These are phyloP conservation scores for Verticillium nonalfalfae DNA, from an alignment of 2,329 filamentous ascomycete genomes.

Conservation along the genomic window DNA sequence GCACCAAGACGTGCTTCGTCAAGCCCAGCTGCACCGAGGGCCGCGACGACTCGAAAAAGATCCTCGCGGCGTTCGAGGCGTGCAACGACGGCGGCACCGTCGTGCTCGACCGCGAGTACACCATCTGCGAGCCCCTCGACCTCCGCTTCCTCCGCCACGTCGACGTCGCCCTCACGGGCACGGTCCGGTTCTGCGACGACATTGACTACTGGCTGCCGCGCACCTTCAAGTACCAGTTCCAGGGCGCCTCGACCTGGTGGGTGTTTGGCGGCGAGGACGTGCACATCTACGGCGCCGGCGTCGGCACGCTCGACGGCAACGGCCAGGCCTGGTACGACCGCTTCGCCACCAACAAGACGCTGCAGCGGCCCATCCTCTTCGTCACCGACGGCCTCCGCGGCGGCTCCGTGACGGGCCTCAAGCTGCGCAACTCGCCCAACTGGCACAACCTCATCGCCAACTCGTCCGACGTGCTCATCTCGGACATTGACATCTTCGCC, in stretches of 20 bases:
- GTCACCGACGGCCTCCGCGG: conserved; percentile 50
- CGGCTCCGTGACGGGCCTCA: conserved; percentile 52
- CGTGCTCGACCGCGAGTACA: conserved; percentile 53
- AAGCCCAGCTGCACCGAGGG: conserved; percentile 19
- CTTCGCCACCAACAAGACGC: conserved; percentile 48
- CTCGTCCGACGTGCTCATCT: conserved; percentile 56
- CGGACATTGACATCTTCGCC: conserved; percentile 54
- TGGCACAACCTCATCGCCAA: conserved; percentile 56
- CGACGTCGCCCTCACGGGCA: conserved; percentile 51
- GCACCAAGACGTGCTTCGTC: conserved; percentile 18
- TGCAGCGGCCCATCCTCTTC: conserved; percentile 52
- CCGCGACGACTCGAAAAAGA: conserved; percentile 23
- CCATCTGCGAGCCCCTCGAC: conserved; percentile 57
- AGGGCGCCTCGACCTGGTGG: conserved; percentile 48
- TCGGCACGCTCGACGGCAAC: conserved; percentile 47
- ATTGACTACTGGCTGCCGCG: conserved; percentile 63
- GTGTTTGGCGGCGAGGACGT: conserved; percentile 30
- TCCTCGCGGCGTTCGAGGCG: conserved; percentile 44
- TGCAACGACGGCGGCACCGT: conserved; percentile 61
- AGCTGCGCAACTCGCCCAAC: conserved; percentile 50
- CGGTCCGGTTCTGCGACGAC: conserved; percentile 58
- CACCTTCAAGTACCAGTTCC: conserved; percentile 57
- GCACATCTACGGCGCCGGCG: conserved; percentile 56
- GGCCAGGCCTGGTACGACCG: conserved; percentile 60
- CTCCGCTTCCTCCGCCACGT: conserved; percentile 58